Evolutionary conservation across 306 rosid species (phyloP), one percentile per base, ranked within the genome.

Genomic region (Fragaria nilgerrensis): DNA sequence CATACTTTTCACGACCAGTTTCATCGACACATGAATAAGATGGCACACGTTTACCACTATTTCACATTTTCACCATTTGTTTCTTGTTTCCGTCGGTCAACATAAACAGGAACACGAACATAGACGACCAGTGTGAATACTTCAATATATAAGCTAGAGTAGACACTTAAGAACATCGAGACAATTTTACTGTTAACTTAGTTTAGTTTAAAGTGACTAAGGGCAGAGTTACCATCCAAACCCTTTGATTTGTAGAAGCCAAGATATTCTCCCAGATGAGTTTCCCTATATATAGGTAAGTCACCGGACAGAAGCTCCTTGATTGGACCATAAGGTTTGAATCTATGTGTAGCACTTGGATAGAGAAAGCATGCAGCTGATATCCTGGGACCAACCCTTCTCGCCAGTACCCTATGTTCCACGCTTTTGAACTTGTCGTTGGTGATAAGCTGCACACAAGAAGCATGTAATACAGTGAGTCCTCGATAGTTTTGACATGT

Each of bases 381-480:
- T 32, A 80, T 82, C 79, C 98, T 86, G 3, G 96, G 89, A 19
- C 89, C 95, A 44, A 71, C 53, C 11, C 78, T n/a, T 80, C 93
- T 71, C 9, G 80, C 88, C 77, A 89, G 77, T 9, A 90, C 98
- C 77, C 91, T 74, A 32, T 90, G 98, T 88, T 89, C 89, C 71
- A 87, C 93, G 45, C 96, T 91, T 70, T 70, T 87, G 89, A 89
- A 87, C 85, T 85, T 89, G 85, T 91, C 97, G 56, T 93, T 91
- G 55, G 88, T 89, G 62, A 91, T 88, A 5, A 91, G 90, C 98
- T 93, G 78, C 84, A 44, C 64, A 15, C 55, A 16, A 6, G 3
- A 16, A 29, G 34, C 17, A 20, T 0, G 1, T 63, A 32, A 2
- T 15, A 32, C n/a, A 15, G 41, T 63, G 43, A 29, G 65, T 1